Base-by-base conservation (phyloP, 2,329 filamentous ascomycete species). In the Trichoderma atrobrunneum region DNA sequence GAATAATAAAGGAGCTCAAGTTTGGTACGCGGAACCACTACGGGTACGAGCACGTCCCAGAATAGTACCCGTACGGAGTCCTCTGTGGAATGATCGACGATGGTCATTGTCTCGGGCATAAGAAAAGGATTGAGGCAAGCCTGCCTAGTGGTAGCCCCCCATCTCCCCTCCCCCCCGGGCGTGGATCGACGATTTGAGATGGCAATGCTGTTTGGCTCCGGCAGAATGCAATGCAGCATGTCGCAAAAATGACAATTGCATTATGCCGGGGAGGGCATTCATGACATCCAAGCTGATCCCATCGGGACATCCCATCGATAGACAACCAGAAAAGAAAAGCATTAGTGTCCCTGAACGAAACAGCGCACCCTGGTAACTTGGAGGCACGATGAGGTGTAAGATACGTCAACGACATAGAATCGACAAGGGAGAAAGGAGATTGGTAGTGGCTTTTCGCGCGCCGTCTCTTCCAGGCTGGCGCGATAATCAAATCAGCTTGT, bases 181-280 rank as follows among this genome's bases (percentile, higher is more conserved):
- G 28, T 39, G 36, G 66, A 61, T 69, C 66, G 26, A 24, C 66
- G 21, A 61, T 69, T 69, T 11, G 12, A 43, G 34, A 43, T 54
- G 48, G n/a, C n/a, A n/a, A n/a, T 32, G 28, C 30, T 43, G 61
- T 28, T 60, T 34, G 28, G 66, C 34, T 61, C 18, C 56, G 34
- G 56, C 26, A 43, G 34, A 32, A 48, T 48, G 43, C 43, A 60
- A 69, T 61, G 56, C 56, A 61, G 36, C 57, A 54, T 70, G 66
- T 62, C 66, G 57, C 57, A 61, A 61, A 62, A 57, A 70, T 70
- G 66, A 70, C 66, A 70, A 54, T 70, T 36, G 66, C 57, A 62
- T 43, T 21, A 51, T 60, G 66, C 36, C 57, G 66, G 66, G 66
- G 66, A 26, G n/a, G 51, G 30, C 5, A 67, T 56, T 39, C 48